These are phyloP conservation scores for Kluyveromyces sp. DNA, from an alignment of 1,139 yeast species.

Conservation along the genomic window DNA sequence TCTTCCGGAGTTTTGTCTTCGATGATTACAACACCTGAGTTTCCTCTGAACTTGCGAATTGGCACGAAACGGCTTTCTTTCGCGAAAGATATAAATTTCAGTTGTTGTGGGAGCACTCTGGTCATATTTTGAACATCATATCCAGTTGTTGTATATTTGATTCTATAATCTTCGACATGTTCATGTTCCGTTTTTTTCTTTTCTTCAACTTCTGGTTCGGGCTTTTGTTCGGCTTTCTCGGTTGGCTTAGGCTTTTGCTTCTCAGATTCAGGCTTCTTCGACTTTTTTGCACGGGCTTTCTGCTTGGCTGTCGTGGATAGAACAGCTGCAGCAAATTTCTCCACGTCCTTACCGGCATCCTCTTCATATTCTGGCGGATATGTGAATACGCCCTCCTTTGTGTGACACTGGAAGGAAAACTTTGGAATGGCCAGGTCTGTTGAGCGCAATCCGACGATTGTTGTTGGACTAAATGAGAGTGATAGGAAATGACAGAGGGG, in stretches of 20 bases:
- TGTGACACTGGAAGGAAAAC: slow-evolving; percentile 72
- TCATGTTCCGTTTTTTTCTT: slow-evolving; percentile 27
- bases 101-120: slow-evolving; percentile 87
- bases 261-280: slow-evolving; percentile 44
- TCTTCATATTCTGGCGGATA: slow-evolving; percentile 89
- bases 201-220: slow-evolving; percentile 23
- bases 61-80: slow-evolving; percentile 78
- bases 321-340: slow-evolving; percentile 87
- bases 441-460: slow-evolving; percentile 72
- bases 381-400: slow-evolving; percentile 71
- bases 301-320: slow-evolving; percentile 90
- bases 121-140: slow-evolving; percentile 72
- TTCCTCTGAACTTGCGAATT: slow-evolving; percentile 70
- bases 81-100: slow-evolving; percentile 71
- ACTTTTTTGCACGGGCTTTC: slow-evolving; percentile 81
- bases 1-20: slow-evolving; percentile 64
- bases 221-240: slow-evolving; percentile 34
- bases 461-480: slow-evolving; percentile 87
- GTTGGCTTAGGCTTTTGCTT: slow-evolving; percentile 31
- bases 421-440: slow-evolving; percentile 83
- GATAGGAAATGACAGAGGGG: slow-evolving; percentile 92
- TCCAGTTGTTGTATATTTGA: slow-evolving; percentile 47
- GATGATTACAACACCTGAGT: slow-evolving; percentile 75
- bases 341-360: slow-evolving; percentile 75
- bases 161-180: slow-evolving; percentile 31